Evolutionary conservation across 2,329 filamentous ascomycete genomes (phyloP).

Genomic region (Lasiodiplodia hormozganensis): DNA sequence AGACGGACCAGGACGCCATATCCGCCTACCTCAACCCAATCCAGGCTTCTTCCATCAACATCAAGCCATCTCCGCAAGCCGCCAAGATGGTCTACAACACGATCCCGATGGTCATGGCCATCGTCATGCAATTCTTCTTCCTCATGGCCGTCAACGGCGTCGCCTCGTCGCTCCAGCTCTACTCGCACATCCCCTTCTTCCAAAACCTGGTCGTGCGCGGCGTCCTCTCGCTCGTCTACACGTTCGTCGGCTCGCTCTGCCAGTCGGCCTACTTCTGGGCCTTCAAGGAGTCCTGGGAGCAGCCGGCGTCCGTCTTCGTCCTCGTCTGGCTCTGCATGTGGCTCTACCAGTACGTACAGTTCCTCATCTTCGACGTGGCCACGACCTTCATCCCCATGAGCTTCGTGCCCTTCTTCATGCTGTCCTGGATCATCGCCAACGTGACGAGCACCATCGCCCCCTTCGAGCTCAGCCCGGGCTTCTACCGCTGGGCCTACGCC

Average conservation of each 20-base stretch:
- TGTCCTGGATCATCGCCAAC: slow-evolving; percentile 54
- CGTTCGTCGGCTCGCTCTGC: slow-evolving; percentile 45
- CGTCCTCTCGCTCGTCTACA: slow-evolving; percentile 42
- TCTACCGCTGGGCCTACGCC: slow-evolving; percentile 48
- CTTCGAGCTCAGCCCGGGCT: slow-evolving; percentile 48
- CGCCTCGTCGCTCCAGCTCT: slow-evolving; percentile 37
- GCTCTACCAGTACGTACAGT: slow-evolving; percentile 53
- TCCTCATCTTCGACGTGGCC: slow-evolving; percentile 50
- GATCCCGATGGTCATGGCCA: slow-evolving; percentile 51
- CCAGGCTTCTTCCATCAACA: slow-evolving; percentile 43
- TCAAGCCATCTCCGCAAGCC: slow-evolving; percentile 52
- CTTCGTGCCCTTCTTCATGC: slow-evolving; percentile 51
- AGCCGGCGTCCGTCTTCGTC: slow-evolving; percentile 46
- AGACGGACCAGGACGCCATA: slow-evolving; percentile 41
- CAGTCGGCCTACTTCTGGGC: slow-evolving; percentile 52
- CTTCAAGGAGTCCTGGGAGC: slow-evolving; percentile 48
- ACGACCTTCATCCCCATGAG: slow-evolving; percentile 47
- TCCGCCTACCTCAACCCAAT: slow-evolving; percentile 50
- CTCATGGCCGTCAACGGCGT: slow-evolving; percentile 55
- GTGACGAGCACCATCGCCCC: slow-evolving; percentile 50
- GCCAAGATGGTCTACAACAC: slow-evolving; percentile 55
- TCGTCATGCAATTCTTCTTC: slow-evolving; percentile 59
- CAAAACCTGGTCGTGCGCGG: slow-evolving; percentile 39
- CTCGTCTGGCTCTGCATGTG: slow-evolving; percentile 51
- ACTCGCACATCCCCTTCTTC: slow-evolving; percentile 31